These are phyloP conservation scores for Melaleuca quinquenervia DNA, from an alignment of 345 rosid species.

Conservation along the genomic window DNA sequence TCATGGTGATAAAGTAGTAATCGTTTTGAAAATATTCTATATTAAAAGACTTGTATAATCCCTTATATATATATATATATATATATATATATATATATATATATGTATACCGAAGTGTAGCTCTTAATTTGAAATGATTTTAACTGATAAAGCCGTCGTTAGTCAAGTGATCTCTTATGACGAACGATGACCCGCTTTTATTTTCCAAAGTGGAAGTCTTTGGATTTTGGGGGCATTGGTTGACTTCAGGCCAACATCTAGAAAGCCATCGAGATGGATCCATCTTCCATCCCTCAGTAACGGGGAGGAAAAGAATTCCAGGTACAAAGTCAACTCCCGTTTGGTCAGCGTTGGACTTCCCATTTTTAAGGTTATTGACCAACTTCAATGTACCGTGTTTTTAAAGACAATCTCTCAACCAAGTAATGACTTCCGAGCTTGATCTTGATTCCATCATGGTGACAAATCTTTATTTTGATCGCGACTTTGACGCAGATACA, in stretches of 20 bases:
- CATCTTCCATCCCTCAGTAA: background rate
- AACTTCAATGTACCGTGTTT: background rate
- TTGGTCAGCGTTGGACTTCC: too few relatives aligned
- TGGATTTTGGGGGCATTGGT: background rate
- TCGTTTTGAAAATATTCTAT: background rate
- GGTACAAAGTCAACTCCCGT: too few relatives aligned
- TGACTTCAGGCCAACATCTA: background rate
- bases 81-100: too few relatives aligned
- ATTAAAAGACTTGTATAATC: background rate
- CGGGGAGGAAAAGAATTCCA: too few relatives aligned
- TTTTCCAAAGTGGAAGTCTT: background rate
- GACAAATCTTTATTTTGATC: background rate
- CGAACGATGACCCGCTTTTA: background rate
- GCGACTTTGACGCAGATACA: background rate
- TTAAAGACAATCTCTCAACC: background rate
- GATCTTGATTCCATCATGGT: background rate
- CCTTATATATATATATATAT: too few relatives aligned
- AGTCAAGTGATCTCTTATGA: background rate
- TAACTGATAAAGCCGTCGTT: fast-evolving
- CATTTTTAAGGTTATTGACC: too few relatives aligned
- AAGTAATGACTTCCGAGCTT: background rate
- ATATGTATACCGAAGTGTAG: too few relatives aligned
- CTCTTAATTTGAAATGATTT: background rate
- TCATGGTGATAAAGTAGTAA: background rate
- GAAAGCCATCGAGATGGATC: background rate